Evolutionary conservation across 2,329 filamentous ascomycete genomes (phyloP).

Genomic region (Bipolaris zeicola): DNA sequence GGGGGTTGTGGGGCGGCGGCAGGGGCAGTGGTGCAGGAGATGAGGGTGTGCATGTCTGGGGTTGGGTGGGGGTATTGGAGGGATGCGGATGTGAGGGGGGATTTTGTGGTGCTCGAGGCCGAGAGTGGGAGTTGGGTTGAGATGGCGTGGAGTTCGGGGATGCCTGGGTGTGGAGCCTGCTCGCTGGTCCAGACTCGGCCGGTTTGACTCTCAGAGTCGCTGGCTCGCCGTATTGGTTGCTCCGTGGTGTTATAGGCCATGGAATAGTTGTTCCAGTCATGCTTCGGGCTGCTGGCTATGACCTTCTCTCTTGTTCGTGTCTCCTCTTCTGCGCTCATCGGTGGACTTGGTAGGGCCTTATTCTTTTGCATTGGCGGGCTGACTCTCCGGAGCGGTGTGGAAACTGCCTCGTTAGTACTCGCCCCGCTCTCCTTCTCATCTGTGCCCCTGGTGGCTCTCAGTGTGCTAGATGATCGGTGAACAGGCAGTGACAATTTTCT

Average conservation of each 20-base stretch:
- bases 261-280: conserved; percentile 14
- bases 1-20: not conserved
- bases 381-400: conserved; percentile 18
- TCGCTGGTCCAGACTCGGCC: conserved; percentile 14
- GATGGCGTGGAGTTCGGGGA: conserved; percentile 26
- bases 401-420: conserved; percentile 5
- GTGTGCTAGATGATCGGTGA: conserved; percentile 20
- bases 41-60: conserved; percentile 13
- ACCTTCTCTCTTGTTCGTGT: conserved; percentile 24
- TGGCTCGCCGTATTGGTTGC: conserved; percentile 11
- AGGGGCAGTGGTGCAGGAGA: not conserved
- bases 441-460: conserved; percentile 8
- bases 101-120: conserved; percentile 49
- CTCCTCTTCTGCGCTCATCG: conserved; percentile 24
- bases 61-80: conserved; percentile 11
- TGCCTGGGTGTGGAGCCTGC: conserved; percentile 22
- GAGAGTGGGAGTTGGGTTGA: conserved; percentile 4
- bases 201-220: conserved; percentile 18
- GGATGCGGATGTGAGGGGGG: conserved; percentile 21
- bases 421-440: conserved; percentile 27
- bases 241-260: not conserved
- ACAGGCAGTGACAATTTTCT: conserved; percentile 42
- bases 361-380: conserved; percentile 37
- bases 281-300: conserved; percentile 10
- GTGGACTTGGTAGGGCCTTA: conserved; percentile 40